These are phyloP conservation scores for Saccharum hybrid DNA, from an alignment of 202 grass and related monocot genomes.

Conservation along the genomic window DNA sequence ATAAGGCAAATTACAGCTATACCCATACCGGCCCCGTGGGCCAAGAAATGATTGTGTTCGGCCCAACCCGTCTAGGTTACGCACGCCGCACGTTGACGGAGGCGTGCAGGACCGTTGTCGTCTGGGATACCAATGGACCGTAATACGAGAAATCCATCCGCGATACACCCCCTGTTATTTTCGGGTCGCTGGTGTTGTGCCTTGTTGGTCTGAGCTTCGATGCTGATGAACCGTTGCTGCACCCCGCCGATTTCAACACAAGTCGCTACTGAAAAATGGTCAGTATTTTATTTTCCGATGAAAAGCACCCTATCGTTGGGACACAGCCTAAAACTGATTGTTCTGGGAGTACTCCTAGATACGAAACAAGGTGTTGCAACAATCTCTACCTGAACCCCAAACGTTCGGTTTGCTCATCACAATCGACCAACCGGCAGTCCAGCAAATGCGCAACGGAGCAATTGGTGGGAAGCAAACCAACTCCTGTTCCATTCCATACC, in stretches of 20 bases:
- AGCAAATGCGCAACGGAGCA: background rate
- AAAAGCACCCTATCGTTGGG: background rate
- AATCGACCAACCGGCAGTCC: background rate
- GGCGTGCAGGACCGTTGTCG: too few relatives aligned
- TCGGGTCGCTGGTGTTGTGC: too few relatives aligned
- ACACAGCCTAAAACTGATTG: background rate
- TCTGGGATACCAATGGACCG: too few relatives aligned
- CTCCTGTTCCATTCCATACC: slow-evolving; percentile 27
- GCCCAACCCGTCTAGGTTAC: background rate
- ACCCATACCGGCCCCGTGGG: slow-evolving; percentile 15
- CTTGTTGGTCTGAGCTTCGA: too few relatives aligned
- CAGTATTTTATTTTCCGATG: background rate
- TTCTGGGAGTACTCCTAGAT: too few relatives aligned
- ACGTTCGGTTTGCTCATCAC: background rate
- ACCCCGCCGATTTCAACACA: too few relatives aligned
- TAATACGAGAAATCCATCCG: too few relatives aligned
- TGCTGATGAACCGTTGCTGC: too few relatives aligned
- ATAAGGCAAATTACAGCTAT: slow-evolving; percentile 17
- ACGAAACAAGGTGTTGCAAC: background rate
- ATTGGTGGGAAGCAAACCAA: background rate
- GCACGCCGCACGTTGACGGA: too few relatives aligned
- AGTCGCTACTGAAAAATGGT: background rate
- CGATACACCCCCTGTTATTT: too few relatives aligned
- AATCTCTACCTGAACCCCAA: too few relatives aligned
- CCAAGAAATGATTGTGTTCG: background rate